These are phyloP conservation scores for Ilex aquifolium DNA, from an alignment of 257 asterid genomes.

Conservation along the genomic window DNA sequence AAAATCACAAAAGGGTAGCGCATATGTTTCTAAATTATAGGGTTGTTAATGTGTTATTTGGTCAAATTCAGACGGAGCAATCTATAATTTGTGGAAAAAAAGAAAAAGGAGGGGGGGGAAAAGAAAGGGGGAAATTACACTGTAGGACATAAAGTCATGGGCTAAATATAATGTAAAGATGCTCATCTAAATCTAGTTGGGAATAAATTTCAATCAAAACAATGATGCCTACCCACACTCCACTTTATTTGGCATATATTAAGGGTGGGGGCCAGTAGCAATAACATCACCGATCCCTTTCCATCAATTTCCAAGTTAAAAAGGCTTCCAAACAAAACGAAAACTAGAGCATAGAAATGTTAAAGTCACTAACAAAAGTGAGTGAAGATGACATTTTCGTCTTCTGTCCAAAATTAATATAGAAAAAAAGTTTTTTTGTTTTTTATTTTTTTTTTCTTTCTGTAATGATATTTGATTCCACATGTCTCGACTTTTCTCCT, in stretches of 20 bases:
- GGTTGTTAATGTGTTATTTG: too few relatives aligned
- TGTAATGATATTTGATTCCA: background rate
- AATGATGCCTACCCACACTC: slow-evolving; percentile 46
- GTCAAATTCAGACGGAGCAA: too few relatives aligned
- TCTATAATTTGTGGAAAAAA: background rate
- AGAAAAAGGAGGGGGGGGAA: slow-evolving; percentile 1
- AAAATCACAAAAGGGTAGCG: too few relatives aligned
- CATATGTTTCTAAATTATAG: too few relatives aligned
- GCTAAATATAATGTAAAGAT: slow-evolving; percentile 23
- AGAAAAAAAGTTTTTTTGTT: background rate
- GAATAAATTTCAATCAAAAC: slow-evolving; percentile 42
- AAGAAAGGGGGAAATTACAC: slow-evolving; percentile 14
- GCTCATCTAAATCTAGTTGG: slow-evolving; percentile 28
- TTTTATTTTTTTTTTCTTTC: background rate
- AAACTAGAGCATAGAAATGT: slow-evolving; percentile 12
- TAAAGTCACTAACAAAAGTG: slow-evolving; percentile 14
- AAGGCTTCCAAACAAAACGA: slow-evolving; percentile 25
- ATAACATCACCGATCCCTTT: background rate
- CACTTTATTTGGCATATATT: slow-evolving; percentile 34
- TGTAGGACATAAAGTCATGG: slow-evolving; percentile 23
- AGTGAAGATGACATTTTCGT: slow-evolving; percentile 13
- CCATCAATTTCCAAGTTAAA: slow-evolving; percentile 34
- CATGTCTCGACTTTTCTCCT: background rate
- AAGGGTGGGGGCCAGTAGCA: slow-evolving; percentile 9
- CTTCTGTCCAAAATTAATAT: too few relatives aligned